Conservation (phyloP, 768 basidiomycete genomes). For the Rhodosporidiobolus sp. region DNA sequence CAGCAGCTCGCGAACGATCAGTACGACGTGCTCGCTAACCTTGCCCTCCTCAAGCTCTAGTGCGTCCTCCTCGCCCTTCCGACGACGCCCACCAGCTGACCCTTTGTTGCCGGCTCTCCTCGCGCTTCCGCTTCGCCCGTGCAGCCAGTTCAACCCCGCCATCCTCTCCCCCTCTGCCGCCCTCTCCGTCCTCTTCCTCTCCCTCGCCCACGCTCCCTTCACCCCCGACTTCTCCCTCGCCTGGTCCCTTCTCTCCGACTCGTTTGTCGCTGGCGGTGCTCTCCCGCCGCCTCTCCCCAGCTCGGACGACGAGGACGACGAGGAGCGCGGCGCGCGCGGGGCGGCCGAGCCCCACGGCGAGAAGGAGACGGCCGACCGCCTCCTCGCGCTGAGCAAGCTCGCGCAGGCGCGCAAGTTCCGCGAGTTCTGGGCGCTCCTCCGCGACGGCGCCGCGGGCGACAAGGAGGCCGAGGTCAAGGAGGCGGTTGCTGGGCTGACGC, state of each 20-base stretch:
- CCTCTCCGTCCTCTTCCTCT: conserved; percentile 78
- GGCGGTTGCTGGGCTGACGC: not conserved
- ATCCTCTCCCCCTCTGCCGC: conserved; percentile 19
- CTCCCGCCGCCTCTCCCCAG: conserved; percentile 17
- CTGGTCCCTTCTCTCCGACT: conserved; percentile 81
- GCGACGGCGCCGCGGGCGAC: not conserved
- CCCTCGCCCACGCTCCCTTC: conserved; percentile 70
- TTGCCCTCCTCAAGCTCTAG: conserved; percentile 89
- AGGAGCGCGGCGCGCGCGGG: not conserved
- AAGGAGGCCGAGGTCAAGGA: not conserved
- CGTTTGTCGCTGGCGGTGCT: conserved; percentile 48
- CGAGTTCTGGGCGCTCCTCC: conserved; percentile 65
- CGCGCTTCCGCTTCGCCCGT: not conserved
- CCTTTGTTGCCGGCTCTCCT: not conserved
- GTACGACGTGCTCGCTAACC: conserved; percentile 91
- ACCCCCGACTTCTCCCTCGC: conserved; percentile 92
- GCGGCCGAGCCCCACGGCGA: conserved; percentile 40
- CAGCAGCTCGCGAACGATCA: conserved; percentile 83
- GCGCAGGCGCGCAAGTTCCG: conserved; percentile 83
- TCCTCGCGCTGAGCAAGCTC: conserved; percentile 64
- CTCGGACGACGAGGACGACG: conserved; percentile 25
- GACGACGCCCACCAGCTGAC: not conserved
- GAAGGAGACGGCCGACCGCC: conserved; percentile 76
- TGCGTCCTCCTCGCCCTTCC: not conserved
- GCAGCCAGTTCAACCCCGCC: conserved; percentile 37